These are phyloP conservation scores for Podila horticola DNA, from an alignment of 192 early-diverging fungal genomes.

Conservation along the genomic window DNA sequence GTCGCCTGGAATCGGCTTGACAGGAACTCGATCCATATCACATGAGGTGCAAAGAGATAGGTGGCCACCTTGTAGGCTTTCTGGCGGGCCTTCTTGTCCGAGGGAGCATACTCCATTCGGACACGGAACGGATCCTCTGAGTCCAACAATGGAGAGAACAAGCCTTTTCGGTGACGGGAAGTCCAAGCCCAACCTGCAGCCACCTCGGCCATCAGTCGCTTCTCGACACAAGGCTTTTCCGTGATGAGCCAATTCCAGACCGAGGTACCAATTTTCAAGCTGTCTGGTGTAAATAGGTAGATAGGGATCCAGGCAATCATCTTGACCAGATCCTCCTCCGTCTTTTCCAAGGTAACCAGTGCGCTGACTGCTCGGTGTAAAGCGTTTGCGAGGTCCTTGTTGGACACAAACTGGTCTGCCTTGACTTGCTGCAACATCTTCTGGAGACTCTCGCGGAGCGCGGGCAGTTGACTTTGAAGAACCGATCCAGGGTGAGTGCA, in stretches of 20 bases:
- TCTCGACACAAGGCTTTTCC: conserved; percentile 74
- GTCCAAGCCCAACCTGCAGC: conserved; percentile 86
- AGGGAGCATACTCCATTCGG: conserved; percentile 95
- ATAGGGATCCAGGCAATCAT: conserved; percentile 90
- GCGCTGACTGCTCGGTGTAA: conserved; percentile 65
- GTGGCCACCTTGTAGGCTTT: conserved; percentile 70
- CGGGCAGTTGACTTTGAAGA: conserved; percentile 45
- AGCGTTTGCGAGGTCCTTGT: conserved; percentile 56
- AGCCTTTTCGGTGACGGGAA: conserved; percentile 79
- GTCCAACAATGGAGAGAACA: conserved; percentile 73
- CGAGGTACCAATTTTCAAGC: conserved; percentile 80
- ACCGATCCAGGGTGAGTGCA: conserved; percentile 25
- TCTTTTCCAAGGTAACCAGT: conserved; percentile 48
- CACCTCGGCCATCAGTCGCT: conserved; percentile 85
- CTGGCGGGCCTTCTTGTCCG: conserved; percentile 80
- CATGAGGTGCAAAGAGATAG: conserved; percentile 74
- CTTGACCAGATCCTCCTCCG: conserved; percentile 79
- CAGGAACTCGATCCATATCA: conserved; percentile 90
- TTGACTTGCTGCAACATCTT: conserved; percentile 55
- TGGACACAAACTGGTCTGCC: conserved; percentile 48
- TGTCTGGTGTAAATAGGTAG: conserved; percentile 76
- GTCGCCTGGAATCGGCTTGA: conserved; percentile 84
- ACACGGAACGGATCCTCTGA: conserved; percentile 83
- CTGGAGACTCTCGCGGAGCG: conserved; percentile 44
- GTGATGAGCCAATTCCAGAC: conserved; percentile 92